Base-by-base conservation (phyloP, 83 land plant genomes). In the Thuja plicata region DNA sequence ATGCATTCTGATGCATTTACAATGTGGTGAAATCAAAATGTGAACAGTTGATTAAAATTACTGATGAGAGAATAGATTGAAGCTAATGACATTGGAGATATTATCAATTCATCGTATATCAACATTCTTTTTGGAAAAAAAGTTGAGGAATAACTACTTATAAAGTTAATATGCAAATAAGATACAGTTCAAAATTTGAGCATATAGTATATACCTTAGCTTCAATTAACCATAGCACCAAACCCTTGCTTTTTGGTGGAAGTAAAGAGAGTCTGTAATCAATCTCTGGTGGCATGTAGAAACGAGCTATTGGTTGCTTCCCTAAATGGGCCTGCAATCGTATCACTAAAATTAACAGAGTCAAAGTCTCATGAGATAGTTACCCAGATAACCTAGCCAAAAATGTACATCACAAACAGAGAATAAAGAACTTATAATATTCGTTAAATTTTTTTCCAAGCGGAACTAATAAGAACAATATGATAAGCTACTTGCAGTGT, bases 221-320 rank as follows among this genome's bases (percentile, higher is more conserved):
- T 91, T 97, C 99, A 84, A 97, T 88, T 10, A 96, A 77, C 97
- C 97, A 97, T 8, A 97, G 89, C 82, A 97, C 93, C 43, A 97
- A 91, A 41, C 97, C 97, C 88, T 95, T 94, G 74, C 91, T 92
- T 57, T 90, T 87, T 50, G 95, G 92, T 70, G 96, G 98, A 83
- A 97, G 87, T 84, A 94, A 40, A 73, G 95, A 93, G 6, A 97
- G 96, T 91, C 97, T 93, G 85, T 95, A 97, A 88, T 97, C 99
- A 46, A 97, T 92, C 88, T 97, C 98, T 15, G 98, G 98, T 8
- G 99, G 99, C 57, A 88, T 93, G 76, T 97, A 95, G 94, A 94
- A 97, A 57, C 96, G 91, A 27, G 94, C 97, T 43, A 95, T 93
- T 0, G 97, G 96, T 86, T 97, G 99, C 91, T 92, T 97, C 80